phyloP scores from a whole-genome alignment of 169 alveolate species.

The Sarcocystis neurona region DNA sequence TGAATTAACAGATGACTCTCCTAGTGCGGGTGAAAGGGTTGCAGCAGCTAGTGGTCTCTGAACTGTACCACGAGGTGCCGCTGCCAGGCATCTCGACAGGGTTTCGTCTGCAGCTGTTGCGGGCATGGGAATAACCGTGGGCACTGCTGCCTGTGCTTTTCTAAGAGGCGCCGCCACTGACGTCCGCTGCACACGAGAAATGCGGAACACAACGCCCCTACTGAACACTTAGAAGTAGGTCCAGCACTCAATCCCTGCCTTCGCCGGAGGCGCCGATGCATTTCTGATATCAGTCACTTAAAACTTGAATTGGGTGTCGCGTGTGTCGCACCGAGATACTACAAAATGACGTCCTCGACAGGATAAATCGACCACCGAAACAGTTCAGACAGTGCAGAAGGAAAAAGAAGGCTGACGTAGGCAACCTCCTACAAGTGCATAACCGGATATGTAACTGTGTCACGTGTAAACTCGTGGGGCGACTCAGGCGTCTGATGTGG shows the following conservation, averaged over 20 bases:
- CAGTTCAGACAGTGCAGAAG: too few relatives aligned
- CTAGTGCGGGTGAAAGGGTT: neutral
- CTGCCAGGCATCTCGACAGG: neutral
- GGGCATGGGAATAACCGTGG: neutral
- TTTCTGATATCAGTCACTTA: too few relatives aligned
- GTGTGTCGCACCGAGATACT: too few relatives aligned
- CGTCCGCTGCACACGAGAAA: neutral
- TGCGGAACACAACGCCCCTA: neutral
- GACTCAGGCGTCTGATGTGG: neutral
- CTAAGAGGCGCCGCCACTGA: neutral
- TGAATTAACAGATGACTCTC: too few relatives aligned
- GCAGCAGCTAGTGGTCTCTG: neutral
- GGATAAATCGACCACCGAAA: too few relatives aligned
- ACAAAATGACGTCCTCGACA: too few relatives aligned
- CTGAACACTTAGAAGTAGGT: neutral
- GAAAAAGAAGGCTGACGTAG: neutral
- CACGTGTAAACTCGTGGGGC: too few relatives aligned
- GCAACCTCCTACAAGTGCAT: neutral
- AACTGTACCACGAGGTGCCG: neutral
- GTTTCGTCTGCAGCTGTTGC: conserved; percentile 18
- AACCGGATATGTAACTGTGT: too few relatives aligned
- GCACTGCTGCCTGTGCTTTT: neutral
- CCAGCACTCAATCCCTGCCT: neutral
- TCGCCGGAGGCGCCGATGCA: too few relatives aligned
- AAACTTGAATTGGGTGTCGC: too few relatives aligned